Evolutionary conservation across 2,329 filamentous ascomycete genomes (phyloP).

Genomic region (Grosmannia clavigera): DNA sequence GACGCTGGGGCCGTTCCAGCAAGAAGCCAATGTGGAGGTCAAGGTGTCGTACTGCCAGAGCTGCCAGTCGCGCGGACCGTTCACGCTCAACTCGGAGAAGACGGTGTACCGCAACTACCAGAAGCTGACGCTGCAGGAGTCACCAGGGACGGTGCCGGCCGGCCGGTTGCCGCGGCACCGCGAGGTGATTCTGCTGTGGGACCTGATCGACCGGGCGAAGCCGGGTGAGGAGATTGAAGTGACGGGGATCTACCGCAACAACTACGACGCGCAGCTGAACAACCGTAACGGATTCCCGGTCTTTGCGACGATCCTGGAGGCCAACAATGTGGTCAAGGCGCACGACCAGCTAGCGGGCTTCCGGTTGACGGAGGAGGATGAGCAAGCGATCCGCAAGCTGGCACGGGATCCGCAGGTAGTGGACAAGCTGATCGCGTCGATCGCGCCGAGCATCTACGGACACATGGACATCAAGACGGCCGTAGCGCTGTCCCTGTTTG

Average conservation of each 20-base stretch:
- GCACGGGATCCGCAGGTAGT: slow-evolving; percentile 82
- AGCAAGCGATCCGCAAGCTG: slow-evolving; percentile 78
- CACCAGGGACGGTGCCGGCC: slow-evolving; percentile 89
- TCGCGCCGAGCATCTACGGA: slow-evolving; percentile 94
- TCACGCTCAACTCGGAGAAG: slow-evolving; percentile 92
- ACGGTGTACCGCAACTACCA: slow-evolving; percentile 98
- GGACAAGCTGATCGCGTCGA: slow-evolving; percentile 84
- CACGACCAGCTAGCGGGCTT: slow-evolving; percentile 97
- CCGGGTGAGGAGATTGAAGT: slow-evolving; percentile 96
- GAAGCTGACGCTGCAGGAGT: slow-evolving; percentile 93
- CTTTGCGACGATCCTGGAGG: slow-evolving; percentile 93
- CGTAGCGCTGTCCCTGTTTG: slow-evolving; percentile 85
- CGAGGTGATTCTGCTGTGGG: slow-evolving; percentile 92
- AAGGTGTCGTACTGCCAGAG: slow-evolving; percentile 94
- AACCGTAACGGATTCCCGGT: slow-evolving; percentile 98
- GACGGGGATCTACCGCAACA: slow-evolving; percentile 94
- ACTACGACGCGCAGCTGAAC: slow-evolving; percentile 94
- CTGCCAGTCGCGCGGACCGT: slow-evolving; percentile 89
- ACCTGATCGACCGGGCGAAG: slow-evolving; percentile 92
- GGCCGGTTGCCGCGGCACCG: slow-evolving; percentile 86
- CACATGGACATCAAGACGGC: slow-evolving; percentile 97
- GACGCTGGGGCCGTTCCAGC: slow-evolving; percentile 89
- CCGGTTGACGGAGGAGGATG: slow-evolving; percentile 87
- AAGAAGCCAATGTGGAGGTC: slow-evolving; percentile 92
- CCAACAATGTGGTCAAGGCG: slow-evolving; percentile 92